phyloP scores from a whole-genome alignment of 192 early-diverging fungal genomes.

The Blastocladiella britannica region DNA sequence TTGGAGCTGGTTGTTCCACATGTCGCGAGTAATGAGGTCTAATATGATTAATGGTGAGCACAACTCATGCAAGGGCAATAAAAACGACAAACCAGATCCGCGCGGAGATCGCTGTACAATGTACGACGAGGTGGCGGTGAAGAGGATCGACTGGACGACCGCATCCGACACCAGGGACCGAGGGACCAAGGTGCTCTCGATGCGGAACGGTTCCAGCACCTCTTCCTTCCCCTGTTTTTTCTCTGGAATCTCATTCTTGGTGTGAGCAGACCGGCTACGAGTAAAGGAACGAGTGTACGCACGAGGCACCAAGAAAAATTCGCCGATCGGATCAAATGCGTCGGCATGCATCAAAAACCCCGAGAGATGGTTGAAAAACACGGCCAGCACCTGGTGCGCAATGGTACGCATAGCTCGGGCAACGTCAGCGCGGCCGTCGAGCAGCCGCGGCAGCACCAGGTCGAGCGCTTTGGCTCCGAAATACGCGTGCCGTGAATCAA shows the following conservation, averaged over 20 bases:
- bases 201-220: background rate
- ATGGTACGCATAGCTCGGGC: slow-evolving; percentile 22
- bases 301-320: slow-evolving; percentile 49
- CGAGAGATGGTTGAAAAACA: slow-evolving; percentile 35
- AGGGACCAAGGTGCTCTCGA: background rate
- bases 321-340: slow-evolving; percentile 29
- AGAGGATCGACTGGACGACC: background rate
- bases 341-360: slow-evolving; percentile 48
- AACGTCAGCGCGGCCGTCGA: slow-evolving; percentile 27
- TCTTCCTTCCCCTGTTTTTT: no score
- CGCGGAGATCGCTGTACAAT: background rate
- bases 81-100: background rate
- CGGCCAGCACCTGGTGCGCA: slow-evolving; percentile 19
- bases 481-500: slow-evolving; percentile 11
- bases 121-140: background rate
- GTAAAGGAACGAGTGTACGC: no score
- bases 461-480: slow-evolving; percentile 26
- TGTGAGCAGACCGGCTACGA: no score
- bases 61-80: no score
- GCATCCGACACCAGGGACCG: background rate
- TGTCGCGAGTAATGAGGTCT: background rate
- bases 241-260: no score
- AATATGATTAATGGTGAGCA: no score
- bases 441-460: slow-evolving; percentile 22
- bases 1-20: background rate